Evolutionary conservation across 2,329 filamentous ascomycete genomes (phyloP).

Genomic region (Bipolaris gigantea): DNA sequence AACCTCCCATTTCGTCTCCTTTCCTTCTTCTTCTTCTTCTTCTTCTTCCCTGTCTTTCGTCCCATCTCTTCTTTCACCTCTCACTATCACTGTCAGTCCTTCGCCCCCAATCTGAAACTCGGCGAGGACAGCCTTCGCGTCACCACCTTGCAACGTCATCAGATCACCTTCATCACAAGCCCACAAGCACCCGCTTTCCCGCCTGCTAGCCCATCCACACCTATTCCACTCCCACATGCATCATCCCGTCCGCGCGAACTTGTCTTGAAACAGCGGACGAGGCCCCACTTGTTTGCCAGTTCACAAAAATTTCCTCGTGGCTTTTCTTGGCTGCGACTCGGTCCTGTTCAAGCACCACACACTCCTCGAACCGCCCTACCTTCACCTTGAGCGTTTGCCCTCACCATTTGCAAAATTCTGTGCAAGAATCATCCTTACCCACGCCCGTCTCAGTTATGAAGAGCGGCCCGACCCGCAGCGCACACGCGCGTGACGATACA

Average conservation of each 20-base stretch:
- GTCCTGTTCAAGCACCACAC: slow-evolving; percentile 10
- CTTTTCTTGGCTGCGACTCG: slow-evolving; percentile 8
- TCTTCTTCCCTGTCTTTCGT: background rate
- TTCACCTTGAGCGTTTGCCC: background rate
- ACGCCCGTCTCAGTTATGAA: slow-evolving; percentile 11
- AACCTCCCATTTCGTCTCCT: background rate
- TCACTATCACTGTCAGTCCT: background rate
- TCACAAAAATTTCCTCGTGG: slow-evolving; percentile 18
- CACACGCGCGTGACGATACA: slow-evolving; percentile 23
- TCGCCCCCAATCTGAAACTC: slow-evolving; percentile 14
- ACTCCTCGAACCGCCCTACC: background rate
- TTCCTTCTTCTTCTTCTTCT: slow-evolving; percentile 1
- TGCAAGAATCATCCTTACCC: background rate
- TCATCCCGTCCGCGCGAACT: background rate
- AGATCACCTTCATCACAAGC: slow-evolving; percentile 26
- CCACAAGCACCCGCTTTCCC: slow-evolving; percentile 33
- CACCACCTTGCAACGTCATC: slow-evolving; percentile 32
- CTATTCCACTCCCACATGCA: background rate
- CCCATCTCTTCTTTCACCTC: slow-evolving; percentile 1
- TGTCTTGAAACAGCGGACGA: slow-evolving; percentile 2
- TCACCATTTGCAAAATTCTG: background rate
- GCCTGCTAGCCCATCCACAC: background rate
- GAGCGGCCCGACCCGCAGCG: slow-evolving; percentile 11
- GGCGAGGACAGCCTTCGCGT: slow-evolving; percentile 20
- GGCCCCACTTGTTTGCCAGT: slow-evolving; percentile 21